These are phyloP conservation scores for Cerioporus squamosus DNA, from an alignment of 1,284 basidiomycete genomes.

Conservation along the genomic window DNA sequence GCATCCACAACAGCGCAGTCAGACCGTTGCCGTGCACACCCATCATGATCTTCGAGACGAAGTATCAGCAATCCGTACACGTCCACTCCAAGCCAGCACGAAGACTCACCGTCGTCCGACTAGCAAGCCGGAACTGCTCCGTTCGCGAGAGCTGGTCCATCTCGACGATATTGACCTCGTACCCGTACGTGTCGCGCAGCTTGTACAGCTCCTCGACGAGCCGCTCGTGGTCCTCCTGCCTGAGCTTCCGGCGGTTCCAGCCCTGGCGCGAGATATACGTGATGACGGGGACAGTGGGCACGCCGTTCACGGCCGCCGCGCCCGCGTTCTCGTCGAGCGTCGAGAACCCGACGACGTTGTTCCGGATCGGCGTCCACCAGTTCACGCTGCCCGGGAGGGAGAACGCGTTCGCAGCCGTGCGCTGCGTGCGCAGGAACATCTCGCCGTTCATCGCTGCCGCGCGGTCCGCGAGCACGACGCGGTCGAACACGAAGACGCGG, in stretches of 20 bases:
- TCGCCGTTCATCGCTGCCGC: constrained; percentile 77
- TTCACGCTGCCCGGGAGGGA: constrained; percentile 71
- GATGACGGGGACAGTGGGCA: constrained; percentile 61
- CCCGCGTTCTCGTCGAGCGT: constrained; percentile 49
- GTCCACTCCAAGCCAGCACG: background rate
- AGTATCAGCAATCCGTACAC: background rate
- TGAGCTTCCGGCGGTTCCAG: constrained; percentile 81
- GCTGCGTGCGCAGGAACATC: constrained; percentile 70
- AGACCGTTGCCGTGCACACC: constrained; percentile 89
- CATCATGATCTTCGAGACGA: constrained; percentile 70
- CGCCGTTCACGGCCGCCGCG: constrained; percentile 31
- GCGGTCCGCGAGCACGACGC: constrained; percentile 83
- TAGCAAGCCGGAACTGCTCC: constrained; percentile 80
- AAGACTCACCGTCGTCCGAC: constrained; percentile 74
- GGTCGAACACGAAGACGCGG: constrained; percentile 78
- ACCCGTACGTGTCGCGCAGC: constrained; percentile 72
- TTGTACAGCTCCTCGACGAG: constrained; percentile 67
- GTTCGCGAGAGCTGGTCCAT: constrained; percentile 80
- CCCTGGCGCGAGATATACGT: constrained; percentile 87
- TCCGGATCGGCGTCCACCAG: constrained; percentile 83
- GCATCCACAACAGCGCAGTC: constrained; percentile 87
- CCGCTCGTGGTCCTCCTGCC: constrained; percentile 65
- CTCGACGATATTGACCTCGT: constrained; percentile 84
- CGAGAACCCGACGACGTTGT: constrained; percentile 73
- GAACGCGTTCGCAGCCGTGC: constrained; percentile 77